Conservation (phyloP, 345 rosid genomes). For the Populus nigra region DNA sequence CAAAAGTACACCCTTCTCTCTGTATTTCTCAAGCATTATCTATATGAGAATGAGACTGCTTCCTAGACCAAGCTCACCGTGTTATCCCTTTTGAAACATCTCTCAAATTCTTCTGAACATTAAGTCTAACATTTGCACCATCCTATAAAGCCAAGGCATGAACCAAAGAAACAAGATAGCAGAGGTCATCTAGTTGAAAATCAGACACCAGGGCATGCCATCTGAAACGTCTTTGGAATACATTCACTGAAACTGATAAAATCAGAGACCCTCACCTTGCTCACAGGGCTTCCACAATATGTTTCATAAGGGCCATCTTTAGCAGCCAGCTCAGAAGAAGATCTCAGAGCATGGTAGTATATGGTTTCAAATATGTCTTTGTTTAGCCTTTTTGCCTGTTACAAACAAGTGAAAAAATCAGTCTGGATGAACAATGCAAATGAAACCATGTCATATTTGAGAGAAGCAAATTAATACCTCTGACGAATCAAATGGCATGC, state of each 20-base stretch:
- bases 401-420: slow-evolving; percentile 1
- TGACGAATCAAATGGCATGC: slow-evolving; percentile 81
- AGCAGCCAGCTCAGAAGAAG: slow-evolving; percentile 68
- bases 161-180: background rate
- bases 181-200: background rate
- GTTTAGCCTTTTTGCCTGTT: slow-evolving; percentile 77
- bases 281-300: slow-evolving; percentile 74
- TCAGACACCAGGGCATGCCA: background rate
- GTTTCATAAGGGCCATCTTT: slow-evolving; percentile 74
- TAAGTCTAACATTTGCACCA: background rate
- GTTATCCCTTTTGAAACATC: background rate
- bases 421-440: background rate
- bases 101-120: background rate
- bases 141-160: background rate
- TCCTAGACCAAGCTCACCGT: background rate
- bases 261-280: slow-evolving; percentile 51
- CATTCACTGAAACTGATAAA: background rate
- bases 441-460: background rate
- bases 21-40: background rate
- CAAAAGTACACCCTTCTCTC: background rate
- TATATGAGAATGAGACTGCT: background rate
- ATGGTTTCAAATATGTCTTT: slow-evolving; percentile 89
- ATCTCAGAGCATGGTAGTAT: slow-evolving; percentile 70
- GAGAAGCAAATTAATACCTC: slow-evolving; percentile 44
- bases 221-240: background rate